A percentile compares a stretch with the other conserved stretches of the same genome.
These are phyloP conservation scores for Artemisia argyi DNA, from an alignment of 129 eudicot species.

Conservation along the genomic window DNA sequence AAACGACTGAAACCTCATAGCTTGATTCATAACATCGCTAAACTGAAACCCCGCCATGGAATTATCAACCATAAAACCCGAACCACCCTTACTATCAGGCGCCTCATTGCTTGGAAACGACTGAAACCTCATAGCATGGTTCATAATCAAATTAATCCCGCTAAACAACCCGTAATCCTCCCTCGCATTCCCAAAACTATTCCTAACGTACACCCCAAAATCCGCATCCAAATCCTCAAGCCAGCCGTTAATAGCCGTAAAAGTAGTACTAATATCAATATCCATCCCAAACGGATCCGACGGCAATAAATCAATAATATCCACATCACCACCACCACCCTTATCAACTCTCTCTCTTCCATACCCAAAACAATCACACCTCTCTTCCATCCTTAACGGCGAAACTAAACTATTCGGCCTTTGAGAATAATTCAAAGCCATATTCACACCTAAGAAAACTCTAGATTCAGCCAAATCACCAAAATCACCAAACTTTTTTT, in stretches of 20 bases:
- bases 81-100: constrained; percentile 40
- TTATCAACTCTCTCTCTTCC: constrained; percentile 48
- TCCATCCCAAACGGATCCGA: constrained; percentile 91
- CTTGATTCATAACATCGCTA: not conserved
- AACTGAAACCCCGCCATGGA: no score
- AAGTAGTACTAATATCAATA: constrained; percentile 55
- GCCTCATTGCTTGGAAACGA: constrained; percentile 37
- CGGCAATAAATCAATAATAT: constrained; percentile 69
- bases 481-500: constrained; percentile 19
- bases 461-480: constrained; percentile 31
- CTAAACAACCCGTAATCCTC: constrained; percentile 53
- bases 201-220: constrained; percentile 43
- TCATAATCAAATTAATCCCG: constrained; percentile 49
- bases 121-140: constrained; percentile 42
- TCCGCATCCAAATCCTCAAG: constrained; percentile 71
- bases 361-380: constrained; percentile 36
- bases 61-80: constrained; percentile 7
- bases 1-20: constrained; percentile 46
- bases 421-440: constrained; percentile 83
- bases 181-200: constrained; percentile 24
- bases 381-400: constrained; percentile 50
- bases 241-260: constrained; percentile 76
- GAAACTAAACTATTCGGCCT: constrained; percentile 52
- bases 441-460: constrained; percentile 27
- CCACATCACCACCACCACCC: constrained; percentile 40